These are phyloP conservation scores for Candida sanyiensis DNA, from an alignment of 805 yeast species.

Conservation along the genomic window DNA sequence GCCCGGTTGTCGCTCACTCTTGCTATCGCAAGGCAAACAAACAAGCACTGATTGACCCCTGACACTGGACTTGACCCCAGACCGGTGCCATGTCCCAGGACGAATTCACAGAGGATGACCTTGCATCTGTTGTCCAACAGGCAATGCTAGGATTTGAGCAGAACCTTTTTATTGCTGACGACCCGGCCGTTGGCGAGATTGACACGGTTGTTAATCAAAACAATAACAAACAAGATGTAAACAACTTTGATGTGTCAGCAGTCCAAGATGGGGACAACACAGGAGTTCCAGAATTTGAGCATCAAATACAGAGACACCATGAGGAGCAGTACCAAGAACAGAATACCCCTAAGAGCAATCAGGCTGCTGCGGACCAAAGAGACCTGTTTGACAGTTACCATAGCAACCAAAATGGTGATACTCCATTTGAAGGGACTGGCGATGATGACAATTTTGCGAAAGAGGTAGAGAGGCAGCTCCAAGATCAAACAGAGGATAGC, in stretches of 20 bases:
- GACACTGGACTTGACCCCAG: not conserved
- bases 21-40: no score
- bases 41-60: not conserved
- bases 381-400: no score
- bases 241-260: not conserved
- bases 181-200: no score
- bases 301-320: constrained; percentile 22
- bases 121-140: constrained; percentile 35
- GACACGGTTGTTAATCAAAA: constrained; percentile 3
- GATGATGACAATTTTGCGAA: constrained; percentile 26
- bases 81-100: constrained; percentile 7
- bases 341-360: not conserved
- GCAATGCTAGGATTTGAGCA: constrained; percentile 29
- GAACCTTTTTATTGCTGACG: constrained; percentile 5
- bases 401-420: constrained; percentile 5
- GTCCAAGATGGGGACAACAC: not conserved
- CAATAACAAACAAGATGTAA: constrained; percentile 5
- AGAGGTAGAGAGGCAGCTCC: constrained; percentile 24
- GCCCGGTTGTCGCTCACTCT: no score
- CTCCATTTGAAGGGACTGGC: constrained; percentile 6
- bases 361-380: no score
- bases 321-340: constrained; percentile 18
- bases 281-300: constrained; percentile 19
- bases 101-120: constrained; percentile 26
- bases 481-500: constrained; percentile 15